A percentile compares a stretch with the other conserved stretches of the same genome.
Evolutionary conservation across 306 rosid species (phyloP).

Genomic region (Rosa lucieae): DNA sequence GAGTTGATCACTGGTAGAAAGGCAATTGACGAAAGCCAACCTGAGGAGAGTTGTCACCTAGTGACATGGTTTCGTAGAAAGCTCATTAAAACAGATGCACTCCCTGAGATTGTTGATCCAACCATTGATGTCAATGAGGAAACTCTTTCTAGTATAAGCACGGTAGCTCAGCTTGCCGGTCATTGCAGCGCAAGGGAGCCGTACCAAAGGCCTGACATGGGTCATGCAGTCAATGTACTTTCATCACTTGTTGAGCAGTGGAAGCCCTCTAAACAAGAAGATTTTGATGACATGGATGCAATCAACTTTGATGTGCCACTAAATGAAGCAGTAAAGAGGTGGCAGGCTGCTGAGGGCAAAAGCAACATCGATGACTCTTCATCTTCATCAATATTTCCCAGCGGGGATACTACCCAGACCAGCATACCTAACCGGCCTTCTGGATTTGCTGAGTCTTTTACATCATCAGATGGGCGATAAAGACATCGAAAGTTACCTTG

Average conservation of each 20-base stretch:
- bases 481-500: slow-evolving; percentile 2
- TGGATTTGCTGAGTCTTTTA: slow-evolving; percentile 61
- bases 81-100: slow-evolving; percentile 38
- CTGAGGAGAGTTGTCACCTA: slow-evolving; percentile 81
- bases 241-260: slow-evolving; percentile 76
- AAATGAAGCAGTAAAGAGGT: slow-evolving; percentile 60
- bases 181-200: slow-evolving; percentile 84
- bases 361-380: slow-evolving; percentile 29
- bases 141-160: slow-evolving; percentile 45
- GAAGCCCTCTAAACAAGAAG: slow-evolving; percentile 60
- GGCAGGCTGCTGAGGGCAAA: slow-evolving; percentile 63
- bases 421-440: slow-evolving; percentile 51
- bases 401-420: slow-evolving; percentile 48
- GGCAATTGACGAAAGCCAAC: slow-evolving; percentile 68
- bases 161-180: slow-evolving; percentile 71
- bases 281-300: slow-evolving; percentile 44
- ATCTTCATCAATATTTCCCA: slow-evolving; percentile 25
- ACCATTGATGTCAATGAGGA: slow-evolving; percentile 57
- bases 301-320: slow-evolving; percentile 59
- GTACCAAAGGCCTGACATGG: slow-evolving; percentile 81
- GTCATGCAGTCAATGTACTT: slow-evolving; percentile 73
- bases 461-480: slow-evolving; percentile 49
- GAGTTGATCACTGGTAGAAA: slow-evolving; percentile 77
- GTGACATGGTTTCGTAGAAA: slow-evolving; percentile 79
- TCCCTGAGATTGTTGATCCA: slow-evolving; percentile 55